These are phyloP conservation scores for Jatropha podagrica DNA, from an alignment of 441 rosid genomes.

Conservation along the genomic window DNA sequence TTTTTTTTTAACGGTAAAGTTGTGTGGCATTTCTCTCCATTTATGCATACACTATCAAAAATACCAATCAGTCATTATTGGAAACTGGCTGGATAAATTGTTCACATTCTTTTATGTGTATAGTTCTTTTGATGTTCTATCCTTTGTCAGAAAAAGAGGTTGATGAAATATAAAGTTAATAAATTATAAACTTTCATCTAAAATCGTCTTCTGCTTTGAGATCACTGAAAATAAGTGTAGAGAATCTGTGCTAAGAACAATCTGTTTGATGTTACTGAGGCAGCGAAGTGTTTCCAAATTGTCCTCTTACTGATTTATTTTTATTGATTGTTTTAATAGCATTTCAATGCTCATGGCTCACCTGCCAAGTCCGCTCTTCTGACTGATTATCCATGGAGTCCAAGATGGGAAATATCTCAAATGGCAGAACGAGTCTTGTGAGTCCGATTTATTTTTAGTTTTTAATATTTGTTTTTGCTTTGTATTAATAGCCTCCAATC, in stretches of 20 bases:
- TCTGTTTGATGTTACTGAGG: conserved; percentile 5
- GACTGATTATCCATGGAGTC: conserved; percentile 91
- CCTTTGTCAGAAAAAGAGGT: neutral
- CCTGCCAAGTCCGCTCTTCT: conserved; percentile 63
- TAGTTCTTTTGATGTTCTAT: neutral
- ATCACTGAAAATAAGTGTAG: neutral
- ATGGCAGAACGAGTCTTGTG: conserved; percentile 88
- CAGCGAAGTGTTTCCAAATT: conserved; percentile 6
- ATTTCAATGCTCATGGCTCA: conserved; percentile 53
- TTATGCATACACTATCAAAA: neutral
- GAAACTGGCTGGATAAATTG: neutral
- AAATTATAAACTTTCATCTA: neutral
- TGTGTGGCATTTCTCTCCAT: conserved; percentile 5
- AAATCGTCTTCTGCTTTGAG: neutral
- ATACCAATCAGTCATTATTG: neutral
- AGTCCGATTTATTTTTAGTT: conserved; percentile 27
- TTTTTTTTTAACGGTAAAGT: neutral
- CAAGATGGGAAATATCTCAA: conserved; percentile 78
- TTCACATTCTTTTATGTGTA: neutral
- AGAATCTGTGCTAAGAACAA: too few relatives aligned
- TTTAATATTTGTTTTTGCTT: neutral
- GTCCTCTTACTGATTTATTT: conserved; percentile 7
- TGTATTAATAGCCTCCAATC: neutral
- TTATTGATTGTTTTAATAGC: conserved; percentile 39
- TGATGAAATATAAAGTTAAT: neutral